Evolutionary conservation across 257 asterid species (phyloP), one percentile per base, ranked within the genome.

Genomic region (Dorcoceras hygrometricum): DNA sequence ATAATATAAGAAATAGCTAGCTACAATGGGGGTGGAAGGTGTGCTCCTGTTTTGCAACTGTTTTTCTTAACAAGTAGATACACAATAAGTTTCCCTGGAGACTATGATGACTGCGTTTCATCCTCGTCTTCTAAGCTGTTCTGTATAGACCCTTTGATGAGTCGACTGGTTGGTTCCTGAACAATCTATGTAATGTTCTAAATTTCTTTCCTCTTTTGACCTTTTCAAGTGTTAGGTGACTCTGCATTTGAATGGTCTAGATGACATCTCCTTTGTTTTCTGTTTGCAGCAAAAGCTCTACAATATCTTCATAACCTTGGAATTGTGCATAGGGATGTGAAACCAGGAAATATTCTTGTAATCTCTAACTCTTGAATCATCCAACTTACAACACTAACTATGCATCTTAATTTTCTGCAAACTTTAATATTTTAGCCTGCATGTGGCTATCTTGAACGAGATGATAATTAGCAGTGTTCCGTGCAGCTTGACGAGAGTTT

Each of bases 321-420:
- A 80, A 84, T 93, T 76, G 86, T 93, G 63, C 99, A 93, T 74
- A 86, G 99, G 81, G 99, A 93, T 84, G 95, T 93, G 75, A 93
- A 93, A 85, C 99, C 99, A 20, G 87, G 95, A 80, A 93, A 93
- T 81, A 84, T 93, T 80, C 99, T 93, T 63, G 99, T 93, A 93
- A 93, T 80, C 78, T 69, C 76, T 71, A 63, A 68, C 58, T 70
- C 73, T 59, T 65, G 58, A 26, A 36, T 26, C 67, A 57, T 71
- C 63, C 53, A 46, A 51, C 51, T 55, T 28, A 18, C 65, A 60
- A 59, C 69, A 25, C 67, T 19, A 28, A 24, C 60, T 25, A 57
- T 28, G 71, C 65, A 62, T 66, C 48, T 28, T 19, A 69, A 57
- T 55, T 62, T 63, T 57, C 19, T 63, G 62, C 59, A 19, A 12